Percentiles rank a stretch among this genome's conserved stretches.
Conservation (phyloP, 331 rosid species). For the Quercus lobata region DNA sequence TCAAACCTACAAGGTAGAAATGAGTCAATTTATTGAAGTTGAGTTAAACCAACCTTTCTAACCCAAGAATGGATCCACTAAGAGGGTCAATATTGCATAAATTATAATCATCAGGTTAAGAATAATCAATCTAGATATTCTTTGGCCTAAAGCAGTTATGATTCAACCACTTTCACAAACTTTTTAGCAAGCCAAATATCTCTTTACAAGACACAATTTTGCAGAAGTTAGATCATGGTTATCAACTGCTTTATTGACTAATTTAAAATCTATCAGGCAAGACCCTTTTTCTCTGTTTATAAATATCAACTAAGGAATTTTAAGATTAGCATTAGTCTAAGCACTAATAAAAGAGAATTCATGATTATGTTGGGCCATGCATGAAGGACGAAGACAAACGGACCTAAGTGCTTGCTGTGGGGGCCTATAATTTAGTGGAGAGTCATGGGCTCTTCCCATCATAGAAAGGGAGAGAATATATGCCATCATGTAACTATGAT, state of each 20-base stretch:
- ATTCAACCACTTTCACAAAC: not conserved
- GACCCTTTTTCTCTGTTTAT: not conserved
- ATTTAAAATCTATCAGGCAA: not conserved
- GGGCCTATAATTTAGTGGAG: conserved; percentile 49
- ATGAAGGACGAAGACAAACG: conserved; percentile 1
- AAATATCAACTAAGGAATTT: not conserved
- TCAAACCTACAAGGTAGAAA: not conserved
- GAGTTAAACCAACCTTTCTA: conserved; percentile 7
- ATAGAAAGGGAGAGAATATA: conserved; percentile 14
- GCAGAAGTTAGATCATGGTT: not conserved
- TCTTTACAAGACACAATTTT: not conserved
- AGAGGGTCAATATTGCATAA: not conserved
- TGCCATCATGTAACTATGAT: conserved; percentile 14
- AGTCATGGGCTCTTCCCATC: conserved; percentile 45
- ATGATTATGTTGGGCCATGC: conserved; percentile 29
- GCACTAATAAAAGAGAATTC: not conserved
- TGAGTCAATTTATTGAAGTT: conserved; percentile 6
- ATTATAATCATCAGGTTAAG: not conserved
- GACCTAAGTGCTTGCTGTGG: conserved; percentile 14
- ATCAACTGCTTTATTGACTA: not conserved
- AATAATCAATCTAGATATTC: not conserved
- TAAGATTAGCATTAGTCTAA: not conserved
- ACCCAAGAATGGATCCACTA: not conserved
- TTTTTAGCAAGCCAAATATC: not conserved
- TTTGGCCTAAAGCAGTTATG: not conserved